Evolutionary conservation across 305 asterid species (phyloP), one percentile per base, ranked within the genome.

Genomic region (Rubia occidens): DNA sequence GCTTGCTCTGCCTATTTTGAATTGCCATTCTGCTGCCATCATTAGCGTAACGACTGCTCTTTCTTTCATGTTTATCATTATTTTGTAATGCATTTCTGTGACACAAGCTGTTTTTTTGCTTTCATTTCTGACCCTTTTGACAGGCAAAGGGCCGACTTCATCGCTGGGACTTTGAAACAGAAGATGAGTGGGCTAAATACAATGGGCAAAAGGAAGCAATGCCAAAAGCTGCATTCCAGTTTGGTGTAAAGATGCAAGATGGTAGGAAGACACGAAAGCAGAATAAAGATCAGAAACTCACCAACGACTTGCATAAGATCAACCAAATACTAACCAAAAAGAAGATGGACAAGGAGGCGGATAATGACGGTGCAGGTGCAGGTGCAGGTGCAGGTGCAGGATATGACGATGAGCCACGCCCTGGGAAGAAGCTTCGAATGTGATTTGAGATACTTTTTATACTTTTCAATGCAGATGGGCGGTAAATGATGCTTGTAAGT

Each of bases 201-300:
- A 94, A 90, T 26, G 98, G 90, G 85, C 95, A 94, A 81, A 94
- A 94, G 84, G 98, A 94, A 80, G 98, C 98, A 73, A 93, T 94
- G 98, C 98, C 98, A 2, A 94, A 94, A 86, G 97, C 97, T 76
- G 98, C 98, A 74, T 94, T 94, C 85, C 98, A 94, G 87, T 94
- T 94, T 65, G 98, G 98, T 32, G 96, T 90, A 78, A 94, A 94
- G 80, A 94, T 94, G 98, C 97, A 90, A 80, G 98, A 94, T 62
- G 98, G 98, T 2, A 84, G 98, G 68, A 94, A 94, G 85, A 94
- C 98, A 0, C 80, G 98, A 11, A 94, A 94, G 74, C 98, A 90
- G 81, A 94, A 90, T 80, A 90, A 89, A 79, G 98, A 94, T 14
- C 98, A 94, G 90, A 94, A 94, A 70, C 81, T 94, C 60, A 90